A percentile compares a stretch with the other conserved stretches of the same genome.
These are phyloP conservation scores for Phytophthora cactorum DNA, from an alignment of 352 stramenopile genomes.

Conservation along the genomic window DNA sequence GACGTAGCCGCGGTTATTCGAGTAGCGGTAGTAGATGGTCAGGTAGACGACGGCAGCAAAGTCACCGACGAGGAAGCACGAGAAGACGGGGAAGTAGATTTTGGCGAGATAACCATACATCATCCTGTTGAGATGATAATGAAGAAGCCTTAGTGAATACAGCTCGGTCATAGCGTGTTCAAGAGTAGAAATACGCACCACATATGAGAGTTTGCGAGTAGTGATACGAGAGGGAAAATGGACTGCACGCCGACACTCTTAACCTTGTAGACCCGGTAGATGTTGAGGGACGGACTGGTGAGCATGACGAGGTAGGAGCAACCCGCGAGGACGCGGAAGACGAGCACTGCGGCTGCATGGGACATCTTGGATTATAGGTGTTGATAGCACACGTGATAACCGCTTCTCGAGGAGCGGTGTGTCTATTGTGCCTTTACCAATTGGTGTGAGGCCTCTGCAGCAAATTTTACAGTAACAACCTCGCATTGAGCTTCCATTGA, in stretches of 20 bases:
- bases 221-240: conserved; percentile 47
- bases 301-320: conserved; percentile 39
- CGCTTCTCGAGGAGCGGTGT: background rate
- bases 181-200: conserved; percentile 24
- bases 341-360: conserved; percentile 23
- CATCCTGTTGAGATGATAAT: conserved; percentile 33
- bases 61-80: conserved; percentile 45
- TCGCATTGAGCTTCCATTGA: background rate
- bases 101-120: conserved; percentile 57
- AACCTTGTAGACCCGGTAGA: conserved; percentile 36
- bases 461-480: conserved; percentile 25
- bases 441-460: conserved; percentile 5
- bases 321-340: conserved; percentile 34
- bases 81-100: conserved; percentile 58
- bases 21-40: conserved; percentile 58
- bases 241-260: conserved; percentile 37
- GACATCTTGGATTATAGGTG: conserved; percentile 16
- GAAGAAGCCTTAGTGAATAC: conserved; percentile 5
- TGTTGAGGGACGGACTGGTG: conserved; percentile 36
- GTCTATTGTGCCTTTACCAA: background rate
- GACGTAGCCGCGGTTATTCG: conserved; percentile 37
- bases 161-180: background rate
- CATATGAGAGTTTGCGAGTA: conserved; percentile 52
- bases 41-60: conserved; percentile 52
- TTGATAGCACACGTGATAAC: too few species aligned